phyloP scores from a whole-genome alignment of 1,284 basidiomycete species.

The Ustilago trichophora region DNA sequence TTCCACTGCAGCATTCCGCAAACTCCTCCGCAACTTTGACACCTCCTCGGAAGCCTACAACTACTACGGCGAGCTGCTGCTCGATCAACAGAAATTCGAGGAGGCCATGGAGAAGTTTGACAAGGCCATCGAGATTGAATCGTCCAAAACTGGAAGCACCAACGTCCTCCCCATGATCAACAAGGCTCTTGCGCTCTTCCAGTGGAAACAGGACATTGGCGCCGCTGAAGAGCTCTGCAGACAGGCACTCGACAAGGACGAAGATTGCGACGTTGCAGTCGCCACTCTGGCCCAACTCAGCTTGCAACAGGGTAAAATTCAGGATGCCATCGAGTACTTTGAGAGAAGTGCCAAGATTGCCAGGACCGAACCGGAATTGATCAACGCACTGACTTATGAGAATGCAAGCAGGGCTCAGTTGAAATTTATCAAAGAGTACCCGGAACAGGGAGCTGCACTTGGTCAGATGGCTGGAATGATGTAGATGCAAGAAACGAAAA shows the following conservation, averaged over 20 bases:
- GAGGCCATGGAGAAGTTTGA: conserved; percentile 97
- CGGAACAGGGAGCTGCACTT: conserved; percentile 60
- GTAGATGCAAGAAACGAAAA: neutral
- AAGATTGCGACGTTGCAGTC: conserved; percentile 95
- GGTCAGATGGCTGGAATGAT: conserved; percentile 60
- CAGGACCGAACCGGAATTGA: conserved; percentile 87
- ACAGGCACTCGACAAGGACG: conserved; percentile 82
- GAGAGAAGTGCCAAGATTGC: conserved; percentile 84
- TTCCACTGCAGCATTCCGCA: conserved; percentile 87
- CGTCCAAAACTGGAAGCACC: conserved; percentile 58
- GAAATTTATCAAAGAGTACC: conserved; percentile 62
- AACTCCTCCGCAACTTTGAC: conserved; percentile 58
- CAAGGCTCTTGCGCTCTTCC: conserved; percentile 93
- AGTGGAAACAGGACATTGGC: conserved; percentile 90
- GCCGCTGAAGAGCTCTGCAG: conserved; percentile 85
- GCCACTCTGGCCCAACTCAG: conserved; percentile 93
- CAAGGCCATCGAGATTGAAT: conserved; percentile 87
- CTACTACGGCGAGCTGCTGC: conserved; percentile 86
- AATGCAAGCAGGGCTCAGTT: conserved; percentile 68
- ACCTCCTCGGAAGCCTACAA: conserved; percentile 66
- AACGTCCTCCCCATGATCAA: conserved; percentile 81
- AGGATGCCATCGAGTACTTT: conserved; percentile 87
- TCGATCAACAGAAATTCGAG: conserved; percentile 89
- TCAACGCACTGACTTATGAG: conserved; percentile 87
- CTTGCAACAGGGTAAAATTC: conserved; percentile 89